Conservation (phyloP, 169 alveolate species). For the Babesia bovis region DNA sequence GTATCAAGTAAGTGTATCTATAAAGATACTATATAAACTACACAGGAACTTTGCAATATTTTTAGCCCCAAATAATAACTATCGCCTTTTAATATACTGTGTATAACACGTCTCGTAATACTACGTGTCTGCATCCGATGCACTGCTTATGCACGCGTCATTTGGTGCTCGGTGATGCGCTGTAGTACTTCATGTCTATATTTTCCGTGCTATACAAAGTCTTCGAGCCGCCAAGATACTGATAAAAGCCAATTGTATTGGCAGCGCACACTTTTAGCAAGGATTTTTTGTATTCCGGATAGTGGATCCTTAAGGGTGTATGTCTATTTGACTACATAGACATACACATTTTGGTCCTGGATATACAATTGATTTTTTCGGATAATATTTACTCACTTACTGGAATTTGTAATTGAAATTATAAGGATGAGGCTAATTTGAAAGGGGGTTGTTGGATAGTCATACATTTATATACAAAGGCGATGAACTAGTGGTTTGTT, state of each 20-base stretch:
- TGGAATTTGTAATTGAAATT: too few relatives aligned
- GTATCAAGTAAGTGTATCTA: constrained; percentile 8
- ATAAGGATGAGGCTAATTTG: too few relatives aligned
- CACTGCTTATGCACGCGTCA: constrained; percentile 7
- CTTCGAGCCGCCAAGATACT: not conserved
- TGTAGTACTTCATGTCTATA: not conserved
- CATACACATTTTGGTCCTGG: too few relatives aligned
- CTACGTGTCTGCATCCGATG: constrained; percentile 13
- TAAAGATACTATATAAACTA: too few relatives aligned
- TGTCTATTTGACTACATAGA: too few relatives aligned
- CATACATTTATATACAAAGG: too few relatives aligned
- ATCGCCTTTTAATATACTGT: not conserved
- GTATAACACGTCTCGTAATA: not conserved
- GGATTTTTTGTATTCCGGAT: not conserved
- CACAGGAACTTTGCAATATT: constrained; percentile 27
- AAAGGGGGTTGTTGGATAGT: too few relatives aligned
- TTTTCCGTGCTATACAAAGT: not conserved
- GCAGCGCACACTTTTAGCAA: not conserved
- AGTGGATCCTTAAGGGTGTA: not conserved
- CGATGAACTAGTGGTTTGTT: not conserved
- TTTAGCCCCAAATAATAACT: not conserved
- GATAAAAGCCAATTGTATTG: constrained; percentile 4
- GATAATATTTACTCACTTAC: too few relatives aligned
- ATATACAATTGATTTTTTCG: too few relatives aligned
- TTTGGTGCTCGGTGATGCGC: constrained; percentile 31